These are phyloP conservation scores for Ramularia endophylla DNA, from an alignment of 2,329 filamentous ascomycete genomes.

Conservation along the genomic window DNA sequence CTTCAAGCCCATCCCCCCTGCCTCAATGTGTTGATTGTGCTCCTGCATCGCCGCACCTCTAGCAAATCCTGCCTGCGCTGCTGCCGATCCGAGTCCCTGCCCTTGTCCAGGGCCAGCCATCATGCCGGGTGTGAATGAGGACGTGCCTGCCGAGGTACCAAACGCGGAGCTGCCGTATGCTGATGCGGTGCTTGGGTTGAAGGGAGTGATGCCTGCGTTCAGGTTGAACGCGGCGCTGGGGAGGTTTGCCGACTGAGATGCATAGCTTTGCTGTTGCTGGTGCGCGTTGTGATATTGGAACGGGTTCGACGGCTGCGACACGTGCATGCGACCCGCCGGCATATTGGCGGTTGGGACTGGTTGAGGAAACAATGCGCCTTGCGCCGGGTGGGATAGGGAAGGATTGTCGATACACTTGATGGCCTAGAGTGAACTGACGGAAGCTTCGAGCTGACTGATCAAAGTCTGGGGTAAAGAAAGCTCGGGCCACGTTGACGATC, in stretches of 20 bases:
- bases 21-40: slow-evolving; percentile 29
- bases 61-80: slow-evolving; percentile 80
- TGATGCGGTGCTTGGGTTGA: slow-evolving; percentile 26
- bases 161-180: slow-evolving; percentile 28
- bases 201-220: slow-evolving; percentile 36
- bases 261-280: slow-evolving; percentile 28
- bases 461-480: too few species aligned
- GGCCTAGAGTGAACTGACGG: too few species aligned
- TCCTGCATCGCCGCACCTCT: slow-evolving; percentile 58
- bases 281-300: slow-evolving; percentile 52
- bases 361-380: too few species aligned
- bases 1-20: slow-evolving; percentile 41
- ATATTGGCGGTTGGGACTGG: slow-evolving; percentile 37
- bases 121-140: slow-evolving; percentile 28
- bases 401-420: too few species aligned
- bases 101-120: slow-evolving; percentile 28
- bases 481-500: too few species aligned
- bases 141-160: slow-evolving; percentile 22
- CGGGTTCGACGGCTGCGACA: slow-evolving; percentile 52
- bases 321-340: slow-evolving; percentile 55
- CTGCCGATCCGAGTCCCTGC: slow-evolving; percentile 77
- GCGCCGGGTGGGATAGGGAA: too few species aligned
- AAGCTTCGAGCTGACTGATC: too few species aligned
- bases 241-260: slow-evolving; percentile 24
- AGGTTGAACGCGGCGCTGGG: slow-evolving; percentile 32